These are phyloP conservation scores for Neopestalotiopsis sp. DNA, from an alignment of 2,329 filamentous ascomycete species.

Conservation along the genomic window DNA sequence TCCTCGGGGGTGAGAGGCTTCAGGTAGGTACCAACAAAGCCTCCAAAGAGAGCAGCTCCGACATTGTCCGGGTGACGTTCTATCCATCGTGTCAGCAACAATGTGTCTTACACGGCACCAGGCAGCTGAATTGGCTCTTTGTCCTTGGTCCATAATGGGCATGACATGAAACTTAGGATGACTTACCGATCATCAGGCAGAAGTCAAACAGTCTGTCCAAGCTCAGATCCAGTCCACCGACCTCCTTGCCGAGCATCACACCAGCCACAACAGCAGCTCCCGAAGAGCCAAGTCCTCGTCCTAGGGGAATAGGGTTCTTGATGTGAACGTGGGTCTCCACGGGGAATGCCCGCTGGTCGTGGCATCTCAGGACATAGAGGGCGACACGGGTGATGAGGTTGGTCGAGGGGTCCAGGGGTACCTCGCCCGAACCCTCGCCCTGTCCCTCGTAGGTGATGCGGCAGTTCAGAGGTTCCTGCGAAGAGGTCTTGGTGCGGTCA, in stretches of 20 bases:
- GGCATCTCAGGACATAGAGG: slow-evolving; percentile 92
- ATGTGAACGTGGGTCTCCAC: slow-evolving; percentile 89
- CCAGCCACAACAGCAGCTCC: slow-evolving; percentile 95
- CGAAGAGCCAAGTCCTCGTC: slow-evolving; percentile 91
- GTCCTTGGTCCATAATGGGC: not conserved
- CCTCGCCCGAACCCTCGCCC: slow-evolving; percentile 72
- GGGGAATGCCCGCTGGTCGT: slow-evolving; percentile 85
- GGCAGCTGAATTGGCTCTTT: not conserved
- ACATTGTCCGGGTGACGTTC: slow-evolving; percentile 94
- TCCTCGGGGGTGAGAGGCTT: slow-evolving; percentile 91
- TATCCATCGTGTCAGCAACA: slow-evolving; percentile 37
- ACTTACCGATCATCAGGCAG: slow-evolving; percentile 89
- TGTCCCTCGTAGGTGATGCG: slow-evolving; percentile 88
- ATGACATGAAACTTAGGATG: not conserved
- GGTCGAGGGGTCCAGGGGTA: slow-evolving; percentile 81
- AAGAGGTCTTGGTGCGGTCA: slow-evolving; percentile 60
- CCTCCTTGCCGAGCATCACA: slow-evolving; percentile 89
- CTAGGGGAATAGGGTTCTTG: slow-evolving; percentile 92
- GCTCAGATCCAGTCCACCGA: slow-evolving; percentile 78
- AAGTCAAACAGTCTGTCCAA: slow-evolving; percentile 91
- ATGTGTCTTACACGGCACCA: not conserved
- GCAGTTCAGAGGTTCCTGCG: slow-evolving; percentile 78
- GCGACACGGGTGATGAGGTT: slow-evolving; percentile 96
- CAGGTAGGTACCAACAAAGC: slow-evolving; percentile 95
- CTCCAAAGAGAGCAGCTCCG: slow-evolving; percentile 91